These are phyloP conservation scores for Tolypocladium tundrense DNA, from an alignment of 2,329 filamentous ascomycete genomes.

Conservation along the genomic window DNA sequence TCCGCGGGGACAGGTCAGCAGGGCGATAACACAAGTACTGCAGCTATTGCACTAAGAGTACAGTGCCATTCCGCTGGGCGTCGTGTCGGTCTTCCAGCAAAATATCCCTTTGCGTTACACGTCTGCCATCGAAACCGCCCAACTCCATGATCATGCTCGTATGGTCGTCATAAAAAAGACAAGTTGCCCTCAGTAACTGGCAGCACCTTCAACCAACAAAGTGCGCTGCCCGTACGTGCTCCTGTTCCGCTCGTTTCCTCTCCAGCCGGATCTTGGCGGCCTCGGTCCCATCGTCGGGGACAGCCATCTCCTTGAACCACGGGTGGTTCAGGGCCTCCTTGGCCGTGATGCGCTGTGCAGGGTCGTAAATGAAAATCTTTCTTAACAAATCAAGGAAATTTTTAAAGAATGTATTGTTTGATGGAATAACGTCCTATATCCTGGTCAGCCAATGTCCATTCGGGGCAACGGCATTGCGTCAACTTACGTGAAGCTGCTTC, in stretches of 20 bases:
- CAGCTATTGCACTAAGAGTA: conserved; percentile 18
- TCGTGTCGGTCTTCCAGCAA: conserved; percentile 1
- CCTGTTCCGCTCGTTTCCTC: conserved; percentile 33
- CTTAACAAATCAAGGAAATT: conserved; percentile 54
- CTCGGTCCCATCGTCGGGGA: conserved; percentile 58
- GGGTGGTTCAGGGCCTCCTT: conserved; percentile 56
- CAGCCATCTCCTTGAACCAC: conserved; percentile 56
- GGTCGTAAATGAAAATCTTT: conserved; percentile 61
- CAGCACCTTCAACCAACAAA: conserved; percentile 14
- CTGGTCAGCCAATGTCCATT: conserved; percentile 31
- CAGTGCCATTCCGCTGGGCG: conserved; percentile 8
- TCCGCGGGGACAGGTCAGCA: conserved; percentile 10
- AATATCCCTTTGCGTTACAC: conserved; percentile 1
- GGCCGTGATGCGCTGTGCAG: conserved; percentile 53
- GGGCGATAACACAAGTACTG: conserved; percentile 12
- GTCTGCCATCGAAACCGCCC: conserved; percentile 9
- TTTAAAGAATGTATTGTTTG: conserved; percentile 46
- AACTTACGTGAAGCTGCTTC: conserved; percentile 53
- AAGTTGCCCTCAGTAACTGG: conserved; percentile 4
- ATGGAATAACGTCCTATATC: conserved; percentile 52
- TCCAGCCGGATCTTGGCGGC: conserved; percentile 53
- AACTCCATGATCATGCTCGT: conserved; percentile 22
- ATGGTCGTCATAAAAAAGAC: conserved; percentile 15
- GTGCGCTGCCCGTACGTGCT: conserved; percentile 13
- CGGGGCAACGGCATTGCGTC: neutral